Percentiles rank a stretch among this genome's conserved stretches.
Conservation (phyloP, 352 stramenopile species). For the Phytopythium litorale region DNA sequence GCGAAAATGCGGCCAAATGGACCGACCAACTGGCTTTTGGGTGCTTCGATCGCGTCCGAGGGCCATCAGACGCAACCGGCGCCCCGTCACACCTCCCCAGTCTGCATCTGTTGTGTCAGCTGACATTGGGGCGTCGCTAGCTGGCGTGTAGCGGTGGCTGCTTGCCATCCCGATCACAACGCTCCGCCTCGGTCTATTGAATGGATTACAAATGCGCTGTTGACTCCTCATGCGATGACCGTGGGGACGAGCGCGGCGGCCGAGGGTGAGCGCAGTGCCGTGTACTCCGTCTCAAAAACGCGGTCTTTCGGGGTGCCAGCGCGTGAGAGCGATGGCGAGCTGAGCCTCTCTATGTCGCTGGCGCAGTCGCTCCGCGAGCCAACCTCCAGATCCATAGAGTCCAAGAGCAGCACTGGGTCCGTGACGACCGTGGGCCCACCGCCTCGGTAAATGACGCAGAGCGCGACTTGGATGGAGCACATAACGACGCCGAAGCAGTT, state of each 20-base stretch:
- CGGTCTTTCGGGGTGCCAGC: constrained; percentile 11
- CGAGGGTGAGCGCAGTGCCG: neutral
- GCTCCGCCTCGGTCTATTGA: neutral
- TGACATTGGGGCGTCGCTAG: neutral
- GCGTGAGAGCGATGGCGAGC: constrained; percentile 8
- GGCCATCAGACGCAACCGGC: neutral
- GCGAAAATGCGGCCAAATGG: constrained; percentile 4
- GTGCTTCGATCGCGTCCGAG: constrained; percentile 1
- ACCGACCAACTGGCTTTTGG: neutral
- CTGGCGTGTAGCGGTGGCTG: neutral
- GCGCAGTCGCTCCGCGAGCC: constrained; percentile 6
- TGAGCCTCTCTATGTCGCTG: constrained; percentile 1
- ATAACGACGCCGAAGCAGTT: constrained; percentile 28
- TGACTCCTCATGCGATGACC: neutral
- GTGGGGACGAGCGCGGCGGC: neutral
- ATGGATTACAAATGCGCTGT: neutral
- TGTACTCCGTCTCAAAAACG: neutral
- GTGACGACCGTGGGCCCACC: neutral
- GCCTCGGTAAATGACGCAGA: constrained; percentile 26
- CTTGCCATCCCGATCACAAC: neutral
- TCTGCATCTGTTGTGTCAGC: neutral
- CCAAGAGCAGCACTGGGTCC: constrained; percentile 11
- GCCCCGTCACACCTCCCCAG: neutral
- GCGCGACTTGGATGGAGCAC: constrained; percentile 18
- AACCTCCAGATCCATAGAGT: constrained; percentile 11